Percentiles rank a stretch among this genome's conserved stretches.
Evolutionary conservation across 208 protist genomes (phyloP).

Genomic region (Crithidia sp.): DNA sequence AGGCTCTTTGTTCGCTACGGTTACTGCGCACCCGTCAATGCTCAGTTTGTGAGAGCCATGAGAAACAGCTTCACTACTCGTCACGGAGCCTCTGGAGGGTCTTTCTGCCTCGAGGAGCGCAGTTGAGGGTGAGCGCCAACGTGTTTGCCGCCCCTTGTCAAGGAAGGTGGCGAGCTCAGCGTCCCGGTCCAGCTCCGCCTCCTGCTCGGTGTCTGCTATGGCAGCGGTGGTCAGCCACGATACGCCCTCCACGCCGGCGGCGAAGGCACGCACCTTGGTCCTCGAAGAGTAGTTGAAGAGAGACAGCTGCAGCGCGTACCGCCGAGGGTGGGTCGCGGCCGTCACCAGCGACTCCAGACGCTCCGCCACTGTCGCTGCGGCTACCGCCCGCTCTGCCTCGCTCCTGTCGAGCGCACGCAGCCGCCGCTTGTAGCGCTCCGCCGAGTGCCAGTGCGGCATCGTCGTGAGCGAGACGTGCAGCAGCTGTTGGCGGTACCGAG

Average conservation of each 20-base stretch:
- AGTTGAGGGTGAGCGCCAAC: not conserved
- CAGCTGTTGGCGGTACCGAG: constrained; percentile 1
- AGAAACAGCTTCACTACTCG: no score
- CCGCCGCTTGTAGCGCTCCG: constrained; percentile 6
- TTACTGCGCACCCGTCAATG: no score
- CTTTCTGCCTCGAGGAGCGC: no score
- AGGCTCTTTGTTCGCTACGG: no score
- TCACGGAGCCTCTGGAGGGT: no score
- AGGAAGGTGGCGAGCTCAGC: not conserved
- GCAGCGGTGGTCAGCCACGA: no score
- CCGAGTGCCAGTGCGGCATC: constrained; percentile 9
- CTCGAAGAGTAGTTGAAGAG: constrained; percentile 41
- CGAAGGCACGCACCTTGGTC: constrained; percentile 13
- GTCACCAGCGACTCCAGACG: constrained; percentile 23
- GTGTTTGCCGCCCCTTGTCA: not conserved
- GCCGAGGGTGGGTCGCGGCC: constrained; percentile 40
- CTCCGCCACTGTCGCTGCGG: not conserved
- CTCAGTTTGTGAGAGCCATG: no score
- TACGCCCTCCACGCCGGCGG: not conserved
- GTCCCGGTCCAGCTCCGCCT: not conserved
- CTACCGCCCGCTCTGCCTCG: not conserved
- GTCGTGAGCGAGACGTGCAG: constrained; percentile 1
- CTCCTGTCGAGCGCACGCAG: constrained; percentile 10
- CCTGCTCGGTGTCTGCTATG: no score
- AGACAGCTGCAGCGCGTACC: constrained; percentile 34